Percentiles rank a stretch among this genome's conserved stretches.
phyloP scores from a whole-genome alignment of 306 rosid genomes.

The Pterocarpus macrocarpus region DNA sequence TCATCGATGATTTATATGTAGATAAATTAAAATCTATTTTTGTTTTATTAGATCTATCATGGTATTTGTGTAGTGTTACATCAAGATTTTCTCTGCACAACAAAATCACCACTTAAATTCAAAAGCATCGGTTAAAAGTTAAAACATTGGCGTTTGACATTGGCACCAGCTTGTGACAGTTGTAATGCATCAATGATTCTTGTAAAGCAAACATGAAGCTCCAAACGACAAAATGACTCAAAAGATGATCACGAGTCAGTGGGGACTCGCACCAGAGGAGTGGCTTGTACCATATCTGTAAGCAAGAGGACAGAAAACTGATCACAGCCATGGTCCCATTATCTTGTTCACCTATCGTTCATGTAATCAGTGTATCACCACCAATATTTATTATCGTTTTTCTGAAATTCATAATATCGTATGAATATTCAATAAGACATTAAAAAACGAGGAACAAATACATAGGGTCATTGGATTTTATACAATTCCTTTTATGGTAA shows the following conservation, averaged over 20 bases:
- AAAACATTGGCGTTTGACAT: neutral
- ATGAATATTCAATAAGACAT: too few relatives aligned
- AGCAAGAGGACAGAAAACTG: neutral
- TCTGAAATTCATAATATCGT: too few relatives aligned
- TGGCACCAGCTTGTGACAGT: slow-evolving; percentile 41
- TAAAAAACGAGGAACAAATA: too few relatives aligned
- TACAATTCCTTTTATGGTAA: too few relatives aligned
- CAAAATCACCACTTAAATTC: too few relatives aligned
- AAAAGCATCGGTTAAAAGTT: neutral
- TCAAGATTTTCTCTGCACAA: neutral
- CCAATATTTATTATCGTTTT: too few relatives aligned
- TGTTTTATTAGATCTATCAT: neutral
- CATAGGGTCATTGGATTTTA: too few relatives aligned
- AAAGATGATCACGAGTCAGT: neutral
- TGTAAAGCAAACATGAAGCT: neutral
- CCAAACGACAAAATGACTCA: slow-evolving; percentile 8
- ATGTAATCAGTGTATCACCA: too few relatives aligned
- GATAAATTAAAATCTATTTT: neutral
- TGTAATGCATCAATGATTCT: slow-evolving; percentile 31
- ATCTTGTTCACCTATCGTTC: neutral
- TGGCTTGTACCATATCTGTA: neutral
- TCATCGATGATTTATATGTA: neutral
- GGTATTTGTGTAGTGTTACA: neutral
- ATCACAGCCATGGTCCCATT: neutral
- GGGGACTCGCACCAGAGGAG: neutral